Percentiles rank a stretch among this genome's conserved stretches.
These are phyloP conservation scores for Aethionema arabicum DNA, from an alignment of 345 rosid genomes.

Conservation along the genomic window DNA sequence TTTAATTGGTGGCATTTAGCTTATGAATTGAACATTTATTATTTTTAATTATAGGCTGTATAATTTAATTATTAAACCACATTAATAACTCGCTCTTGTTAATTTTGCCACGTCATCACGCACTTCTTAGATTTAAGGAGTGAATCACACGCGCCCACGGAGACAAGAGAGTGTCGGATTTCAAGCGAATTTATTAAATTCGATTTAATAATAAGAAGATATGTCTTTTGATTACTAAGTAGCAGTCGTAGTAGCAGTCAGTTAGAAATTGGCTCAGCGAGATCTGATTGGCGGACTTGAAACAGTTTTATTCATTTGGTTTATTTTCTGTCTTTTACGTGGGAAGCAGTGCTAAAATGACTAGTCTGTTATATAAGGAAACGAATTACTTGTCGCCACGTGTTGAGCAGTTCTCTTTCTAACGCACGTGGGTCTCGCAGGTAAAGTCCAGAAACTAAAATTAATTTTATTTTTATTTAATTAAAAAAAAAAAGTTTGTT, in stretches of 20 bases:
- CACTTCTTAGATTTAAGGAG: not conserved
- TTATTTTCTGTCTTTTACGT: conserved; percentile 12
- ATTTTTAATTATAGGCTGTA: too few species aligned
- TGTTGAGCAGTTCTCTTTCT: conserved; percentile 19
- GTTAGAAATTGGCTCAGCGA: conserved; percentile 11
- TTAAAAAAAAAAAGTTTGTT: conserved; percentile 5
- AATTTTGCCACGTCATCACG: conserved; percentile 25
- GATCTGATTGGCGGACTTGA: conserved; percentile 39
- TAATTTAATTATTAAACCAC: too few species aligned
- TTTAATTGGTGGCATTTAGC: too few species aligned
- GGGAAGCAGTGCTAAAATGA: conserved; percentile 17
- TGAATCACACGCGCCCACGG: conserved; percentile 16
- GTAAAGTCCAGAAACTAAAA: conserved; percentile 33
- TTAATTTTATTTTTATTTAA: not conserved
- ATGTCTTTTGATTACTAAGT: not conserved
- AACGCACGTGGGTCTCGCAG: conserved; percentile 40
- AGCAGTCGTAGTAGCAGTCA: conserved; percentile 20
- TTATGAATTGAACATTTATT: too few species aligned
- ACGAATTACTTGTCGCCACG: conserved; percentile 30
- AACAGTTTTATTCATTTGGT: conserved; percentile 19
- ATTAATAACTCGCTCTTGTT: too few species aligned
- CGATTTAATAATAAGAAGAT: not conserved
- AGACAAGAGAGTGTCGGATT: conserved; percentile 18
- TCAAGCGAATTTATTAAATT: conserved; percentile 12
- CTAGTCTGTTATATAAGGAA: conserved; percentile 17